phyloP scores from a whole-genome alignment of 1,284 basidiomycete genomes.

The Tetrapyrgos nigripes region DNA sequence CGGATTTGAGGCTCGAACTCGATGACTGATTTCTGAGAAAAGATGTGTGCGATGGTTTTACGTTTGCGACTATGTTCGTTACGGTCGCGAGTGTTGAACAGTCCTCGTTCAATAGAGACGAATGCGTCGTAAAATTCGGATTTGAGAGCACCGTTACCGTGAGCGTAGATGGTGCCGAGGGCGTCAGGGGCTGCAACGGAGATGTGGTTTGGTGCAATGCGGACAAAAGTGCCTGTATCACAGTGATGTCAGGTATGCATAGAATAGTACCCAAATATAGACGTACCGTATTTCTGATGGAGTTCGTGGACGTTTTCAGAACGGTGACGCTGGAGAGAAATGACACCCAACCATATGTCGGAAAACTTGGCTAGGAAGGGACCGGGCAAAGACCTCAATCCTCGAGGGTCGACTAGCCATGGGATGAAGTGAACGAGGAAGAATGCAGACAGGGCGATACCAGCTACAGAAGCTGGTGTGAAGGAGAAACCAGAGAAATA shows the following conservation, averaged over 20 bases:
- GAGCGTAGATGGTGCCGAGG: conserved; percentile 77
- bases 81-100: conserved; percentile 90
- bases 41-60: conserved; percentile 89
- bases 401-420: conserved; percentile 14
- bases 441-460: background rate
- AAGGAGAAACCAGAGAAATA: background rate
- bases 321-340: conserved; percentile 73
- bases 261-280: background rate
- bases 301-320: conserved; percentile 79
- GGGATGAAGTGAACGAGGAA: conserved; percentile 14
- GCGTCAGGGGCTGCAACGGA: conserved; percentile 85
- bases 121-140: conserved; percentile 85
- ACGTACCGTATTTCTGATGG: conserved; percentile 79
- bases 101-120: conserved; percentile 76
- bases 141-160: conserved; percentile 82
- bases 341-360: conserved; percentile 78
- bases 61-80: conserved; percentile 87
- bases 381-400: conserved; percentile 63
- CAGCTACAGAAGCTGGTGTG: background rate
- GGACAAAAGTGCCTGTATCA: conserved; percentile 84
- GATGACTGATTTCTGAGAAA: conserved; percentile 83
- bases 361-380: conserved; percentile 80
- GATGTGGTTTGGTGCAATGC: conserved; percentile 87
- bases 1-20: conserved; percentile 84
- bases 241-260: background rate